These are phyloP conservation scores for Pisolithus thermaeus DNA, from an alignment of 1,284 basidiomycete species.

Conservation along the genomic window DNA sequence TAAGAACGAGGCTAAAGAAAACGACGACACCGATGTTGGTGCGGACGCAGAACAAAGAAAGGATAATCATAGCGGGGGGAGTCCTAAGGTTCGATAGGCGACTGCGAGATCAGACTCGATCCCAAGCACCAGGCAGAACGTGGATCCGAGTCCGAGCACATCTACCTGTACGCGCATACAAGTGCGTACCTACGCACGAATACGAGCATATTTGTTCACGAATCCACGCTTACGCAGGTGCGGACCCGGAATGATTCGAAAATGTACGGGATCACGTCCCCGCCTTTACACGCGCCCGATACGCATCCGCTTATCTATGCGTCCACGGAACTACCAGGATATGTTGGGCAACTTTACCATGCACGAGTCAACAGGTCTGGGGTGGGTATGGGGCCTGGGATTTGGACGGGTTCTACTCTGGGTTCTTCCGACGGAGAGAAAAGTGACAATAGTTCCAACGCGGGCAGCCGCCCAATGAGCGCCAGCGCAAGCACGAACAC, in stretches of 20 bases:
- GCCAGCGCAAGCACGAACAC: slow-evolving; percentile 15
- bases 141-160: neutral
- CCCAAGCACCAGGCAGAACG: neutral
- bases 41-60: too few species aligned
- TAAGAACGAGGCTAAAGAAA: neutral
- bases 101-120: too few species aligned
- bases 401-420: neutral
- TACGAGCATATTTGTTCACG: neutral
- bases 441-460: neutral
- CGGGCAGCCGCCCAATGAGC: slow-evolving; percentile 24
- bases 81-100: too few species aligned
- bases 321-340: slow-evolving; percentile 58
- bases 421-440: neutral
- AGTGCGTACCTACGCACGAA: neutral
- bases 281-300: slow-evolving; percentile 10
- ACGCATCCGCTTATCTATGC: slow-evolving; percentile 35
- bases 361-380: slow-evolving; percentile 17
- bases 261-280: too few species aligned
- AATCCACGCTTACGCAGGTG: neutral
- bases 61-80: too few species aligned
- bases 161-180: neutral
- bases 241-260: neutral
- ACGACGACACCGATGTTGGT: too few species aligned
- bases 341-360: slow-evolving; percentile 58
- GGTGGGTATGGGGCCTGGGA: neutral